A percentile compares a stretch with the other conserved stretches of the same genome.
phyloP scores from a whole-genome alignment of 2,329 filamentous ascomycete genomes.

The Didymella sp. region DNA sequence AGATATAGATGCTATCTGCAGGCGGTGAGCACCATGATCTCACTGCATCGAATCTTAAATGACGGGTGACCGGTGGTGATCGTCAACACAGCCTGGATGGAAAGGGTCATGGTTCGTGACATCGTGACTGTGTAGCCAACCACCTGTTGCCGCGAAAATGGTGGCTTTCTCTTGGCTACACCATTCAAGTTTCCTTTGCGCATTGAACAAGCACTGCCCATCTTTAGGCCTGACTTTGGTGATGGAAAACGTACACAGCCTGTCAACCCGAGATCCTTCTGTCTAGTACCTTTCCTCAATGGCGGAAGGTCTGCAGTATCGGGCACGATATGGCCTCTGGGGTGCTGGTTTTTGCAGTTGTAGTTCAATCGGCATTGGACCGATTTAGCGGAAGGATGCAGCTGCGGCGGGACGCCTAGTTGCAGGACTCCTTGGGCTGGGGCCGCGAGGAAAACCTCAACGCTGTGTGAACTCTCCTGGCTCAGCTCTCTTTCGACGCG shows the following conservation, averaged over 20 bases:
- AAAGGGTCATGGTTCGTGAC: conserved; percentile 20
- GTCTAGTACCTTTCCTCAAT: neutral
- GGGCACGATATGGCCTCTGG: neutral
- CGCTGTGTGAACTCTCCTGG: neutral
- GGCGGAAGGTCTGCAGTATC: neutral
- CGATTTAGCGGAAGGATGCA: neutral
- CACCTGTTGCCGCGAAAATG: conserved; percentile 12
- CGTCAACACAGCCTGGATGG: conserved; percentile 28
- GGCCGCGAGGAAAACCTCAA: neutral
- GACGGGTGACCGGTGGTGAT: conserved; percentile 20
- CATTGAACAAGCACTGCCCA: conserved; percentile 12
- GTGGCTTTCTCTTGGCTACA: conserved; percentile 30
- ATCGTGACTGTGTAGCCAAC: conserved; percentile 22
- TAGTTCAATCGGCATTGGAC: conserved; percentile 1
- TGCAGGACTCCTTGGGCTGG: neutral
- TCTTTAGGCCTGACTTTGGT: conserved; percentile 7
- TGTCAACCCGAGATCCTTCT: neutral
- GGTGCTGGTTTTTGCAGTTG: neutral
- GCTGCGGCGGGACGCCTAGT: conserved; percentile 19
- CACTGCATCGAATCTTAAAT: conserved; percentile 15
- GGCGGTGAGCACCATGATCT: conserved; percentile 12
- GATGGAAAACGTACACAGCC: conserved; percentile 6
- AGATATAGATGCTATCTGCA: conserved; percentile 2
- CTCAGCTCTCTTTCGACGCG: neutral
- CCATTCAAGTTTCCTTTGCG: conserved; percentile 9